These are phyloP conservation scores for Calcarisporium arbuscula DNA, from an alignment of 2,329 filamentous ascomycete genomes.

Conservation along the genomic window DNA sequence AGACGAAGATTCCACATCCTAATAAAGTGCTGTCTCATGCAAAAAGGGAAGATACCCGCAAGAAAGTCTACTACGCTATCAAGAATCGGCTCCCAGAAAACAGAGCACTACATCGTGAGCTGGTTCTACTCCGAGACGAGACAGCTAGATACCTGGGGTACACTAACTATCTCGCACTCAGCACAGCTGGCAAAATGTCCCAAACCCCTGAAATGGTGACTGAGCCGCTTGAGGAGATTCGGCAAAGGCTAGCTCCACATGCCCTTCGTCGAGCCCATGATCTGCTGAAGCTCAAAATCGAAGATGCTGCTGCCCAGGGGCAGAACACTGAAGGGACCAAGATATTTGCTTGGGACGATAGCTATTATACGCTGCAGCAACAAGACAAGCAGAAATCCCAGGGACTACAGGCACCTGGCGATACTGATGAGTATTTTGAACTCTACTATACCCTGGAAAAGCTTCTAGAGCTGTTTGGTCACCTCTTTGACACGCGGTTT, in stretches of 20 bases:
- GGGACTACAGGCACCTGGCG: constrained; percentile 67
- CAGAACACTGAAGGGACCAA: too few relatives aligned
- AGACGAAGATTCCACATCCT: constrained; percentile 7
- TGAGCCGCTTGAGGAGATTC: too few relatives aligned
- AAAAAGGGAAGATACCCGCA: constrained; percentile 40
- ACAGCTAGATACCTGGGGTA: constrained; percentile 66
- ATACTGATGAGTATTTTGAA: constrained; percentile 71
- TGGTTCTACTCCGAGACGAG: constrained; percentile 63
- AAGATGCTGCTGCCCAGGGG: too few relatives aligned
- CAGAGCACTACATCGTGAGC: constrained; percentile 60
- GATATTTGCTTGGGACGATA: too few relatives aligned
- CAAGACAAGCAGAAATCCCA: constrained; percentile 67
- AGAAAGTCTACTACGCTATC: constrained; percentile 61
- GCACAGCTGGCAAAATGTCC: constrained; percentile 5
- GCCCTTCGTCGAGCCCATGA: too few relatives aligned
- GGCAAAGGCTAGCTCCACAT: too few relatives aligned
- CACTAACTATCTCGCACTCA: constrained; percentile 30
- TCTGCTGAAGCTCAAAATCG: too few relatives aligned
- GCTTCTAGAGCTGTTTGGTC: constrained; percentile 71
- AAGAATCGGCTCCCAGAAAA: constrained; percentile 66
- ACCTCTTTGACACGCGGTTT: constrained; percentile 67
- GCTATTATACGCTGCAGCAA: constrained; percentile 34
- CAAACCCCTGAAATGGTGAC: constrained; percentile 1
- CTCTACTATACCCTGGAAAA: constrained; percentile 59
- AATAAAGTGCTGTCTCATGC: constrained; percentile 6